These are phyloP conservation scores for Gossypium rotundifolium DNA, from an alignment of 345 rosid species.

Conservation along the genomic window DNA sequence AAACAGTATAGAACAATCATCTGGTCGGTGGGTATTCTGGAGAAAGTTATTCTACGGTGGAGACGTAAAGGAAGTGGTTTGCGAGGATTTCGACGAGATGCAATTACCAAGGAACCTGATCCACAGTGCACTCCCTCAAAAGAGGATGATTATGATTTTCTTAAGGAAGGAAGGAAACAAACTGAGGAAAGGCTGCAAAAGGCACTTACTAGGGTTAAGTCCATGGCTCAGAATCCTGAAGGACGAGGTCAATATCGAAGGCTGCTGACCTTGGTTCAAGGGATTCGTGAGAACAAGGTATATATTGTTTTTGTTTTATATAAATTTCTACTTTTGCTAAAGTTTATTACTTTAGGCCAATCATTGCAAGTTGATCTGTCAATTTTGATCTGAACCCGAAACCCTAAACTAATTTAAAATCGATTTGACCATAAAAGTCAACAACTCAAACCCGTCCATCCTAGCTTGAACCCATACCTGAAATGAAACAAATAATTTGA, in stretches of 20 bases:
- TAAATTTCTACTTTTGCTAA: background rate
- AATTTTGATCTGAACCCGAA: too few relatives aligned
- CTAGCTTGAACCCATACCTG: too few relatives aligned
- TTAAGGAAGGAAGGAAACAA: constrained; percentile 83
- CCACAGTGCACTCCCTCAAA: constrained; percentile 28
- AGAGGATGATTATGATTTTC: constrained; percentile 87
- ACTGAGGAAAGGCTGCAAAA: constrained; percentile 78
- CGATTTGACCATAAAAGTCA: too few relatives aligned
- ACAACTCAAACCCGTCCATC: too few relatives aligned
- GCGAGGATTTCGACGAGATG: constrained; percentile 61
- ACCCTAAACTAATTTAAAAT: too few relatives aligned
- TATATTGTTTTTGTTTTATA: background rate
- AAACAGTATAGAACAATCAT: constrained; percentile 59
- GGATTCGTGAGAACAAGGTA: constrained; percentile 67
- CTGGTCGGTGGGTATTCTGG: constrained; percentile 90
- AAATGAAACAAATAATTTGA: too few relatives aligned
- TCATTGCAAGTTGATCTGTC: too few relatives aligned
- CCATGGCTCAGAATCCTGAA: constrained; percentile 86
- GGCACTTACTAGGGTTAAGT: constrained; percentile 86
- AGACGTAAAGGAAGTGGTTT: constrained; percentile 87
- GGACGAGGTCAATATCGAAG: constrained; percentile 87
- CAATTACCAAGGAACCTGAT: constrained; percentile 33
- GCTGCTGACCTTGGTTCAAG: constrained; percentile 59
- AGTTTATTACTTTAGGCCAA: background rate
- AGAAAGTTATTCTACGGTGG: constrained; percentile 91